Base-by-base conservation (phyloP, 176 grass and related monocot species). In the Pontederia crassipes region DNA sequence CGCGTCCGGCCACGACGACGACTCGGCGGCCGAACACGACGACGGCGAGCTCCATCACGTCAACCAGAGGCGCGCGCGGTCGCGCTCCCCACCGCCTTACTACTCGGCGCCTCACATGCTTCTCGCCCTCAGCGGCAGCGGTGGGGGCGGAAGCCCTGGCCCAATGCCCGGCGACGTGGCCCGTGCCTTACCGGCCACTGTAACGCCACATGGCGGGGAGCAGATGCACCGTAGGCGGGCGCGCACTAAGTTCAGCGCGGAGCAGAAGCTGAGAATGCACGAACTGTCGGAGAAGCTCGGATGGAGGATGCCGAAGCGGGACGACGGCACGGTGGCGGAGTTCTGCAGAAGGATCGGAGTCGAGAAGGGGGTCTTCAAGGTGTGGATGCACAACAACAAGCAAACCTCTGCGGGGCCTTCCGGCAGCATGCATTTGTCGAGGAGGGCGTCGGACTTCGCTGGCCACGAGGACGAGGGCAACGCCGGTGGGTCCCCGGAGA, bases 361-460 rank as follows among this genome's bases (percentile, higher is more conserved):
- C 20, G 80, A 79, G 17, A 92, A 89, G 73, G 82, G 94, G 55
- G 94, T 99, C 71, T 89, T 99, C 74, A 99, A 99, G 77, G 88
- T 99, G 12, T 99, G 94, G 94, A 99, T 99, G 94, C 94, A 93
- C 82, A 99, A 99, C 88, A 99, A 99, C 79, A 99, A 99, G 79
- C 94, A 99, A 78, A 87, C 79, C 52, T 98, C 88, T 75, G 55
- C 92, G 0, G 32, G 32, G 32, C 6, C 32, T 40, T 40, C 32
- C 32, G 32, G 32, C 32, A 40, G 32, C 32, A 40, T 40, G 32
- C 32, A 40, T 40, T 71, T 63, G 2, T 66, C 65, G 0, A 82
- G 40, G 67, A 71, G 72, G 61, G 79, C 67, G 10, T 52, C 55
- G 46, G 64, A 60, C 28, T 28, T 51, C 32, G 32, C 32, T 7